These are phyloP conservation scores for Stagonosporopsis tanaceti DNA, from an alignment of 2,329 filamentous ascomycete genomes.

Conservation along the genomic window DNA sequence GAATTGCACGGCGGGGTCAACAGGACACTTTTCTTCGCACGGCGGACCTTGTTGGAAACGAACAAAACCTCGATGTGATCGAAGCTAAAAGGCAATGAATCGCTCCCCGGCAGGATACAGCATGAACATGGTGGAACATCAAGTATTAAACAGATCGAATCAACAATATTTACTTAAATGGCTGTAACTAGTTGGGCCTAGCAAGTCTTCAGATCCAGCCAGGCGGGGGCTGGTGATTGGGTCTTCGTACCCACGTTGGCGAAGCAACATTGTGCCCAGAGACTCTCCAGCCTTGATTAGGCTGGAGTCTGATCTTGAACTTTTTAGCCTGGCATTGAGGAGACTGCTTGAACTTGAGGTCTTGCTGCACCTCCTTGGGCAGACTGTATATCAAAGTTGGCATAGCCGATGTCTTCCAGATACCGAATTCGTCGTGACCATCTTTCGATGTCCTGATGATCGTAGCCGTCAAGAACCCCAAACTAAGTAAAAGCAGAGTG, in stretches of 20 bases:
- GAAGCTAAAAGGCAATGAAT: no score
- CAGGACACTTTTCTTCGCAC: no score
- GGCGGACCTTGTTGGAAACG: no score
- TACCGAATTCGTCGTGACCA: constrained; percentile 9
- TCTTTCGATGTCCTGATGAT: constrained; percentile 34
- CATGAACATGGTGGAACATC: no score
- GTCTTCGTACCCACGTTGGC: neutral
- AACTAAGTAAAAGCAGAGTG: constrained; percentile 29
- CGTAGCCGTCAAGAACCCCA: constrained; percentile 33
- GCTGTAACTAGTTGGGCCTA: no score
- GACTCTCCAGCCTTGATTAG: constrained; percentile 25
- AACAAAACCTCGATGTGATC: no score
- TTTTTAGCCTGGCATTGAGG: neutral
- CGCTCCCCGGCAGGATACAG: no score
- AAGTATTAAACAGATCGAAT: no score
- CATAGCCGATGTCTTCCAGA: constrained; percentile 44
- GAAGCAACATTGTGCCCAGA: constrained; percentile 13
- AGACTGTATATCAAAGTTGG: constrained; percentile 33
- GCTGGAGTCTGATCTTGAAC: constrained; percentile 20
- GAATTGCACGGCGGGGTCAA: no score
- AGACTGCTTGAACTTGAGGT: neutral
- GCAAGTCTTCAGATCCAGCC: constrained; percentile 16
- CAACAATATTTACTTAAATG: no score
- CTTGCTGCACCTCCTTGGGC: constrained; percentile 16
- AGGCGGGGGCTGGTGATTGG: constrained; percentile 2